Evolutionary conservation across 352 stramenopile genomes (phyloP), one percentile per base, ranked within the genome.

Genomic region (Phytophthora sojae): DNA sequence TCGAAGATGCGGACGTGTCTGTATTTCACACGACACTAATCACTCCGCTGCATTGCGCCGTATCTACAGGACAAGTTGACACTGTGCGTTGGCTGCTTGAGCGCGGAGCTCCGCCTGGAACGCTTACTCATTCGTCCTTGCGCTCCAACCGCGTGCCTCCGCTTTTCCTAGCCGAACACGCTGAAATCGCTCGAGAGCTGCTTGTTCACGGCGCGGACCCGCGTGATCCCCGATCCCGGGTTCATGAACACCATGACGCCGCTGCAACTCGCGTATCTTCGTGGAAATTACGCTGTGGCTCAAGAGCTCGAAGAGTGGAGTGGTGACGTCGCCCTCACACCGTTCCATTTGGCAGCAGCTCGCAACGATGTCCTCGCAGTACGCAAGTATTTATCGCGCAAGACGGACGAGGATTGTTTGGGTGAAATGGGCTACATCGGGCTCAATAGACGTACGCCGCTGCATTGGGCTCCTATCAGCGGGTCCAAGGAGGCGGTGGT

Each of bases 231-330:
- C 0, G 84, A 93, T 21, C 82, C 86, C 30, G 86, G 84, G n/a
- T 81, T 80, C 69, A 89, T 90, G 80, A 92, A 92, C 72, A 94
- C 86, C 23, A 67, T 94, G 15, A 92, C 86, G 1, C 84, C 76
- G n/a, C 62, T 94, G 9, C 84, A 94, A 57, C 61, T 92, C 7
- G 84, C 86, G n/a, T 94, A 92, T 60, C 50, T 94, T 30, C 76
- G 85, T 29, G 83, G 81, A 12, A 92, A 92, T 56, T 90, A 76
- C 44, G 82, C 85, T 0, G 81, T 94, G 0, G 85, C 81, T 0
- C 77, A 83, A 12, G 86, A 88, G 56, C 70, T 94, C 2, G 85
- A 94, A 56, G 82, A 92, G 9, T 90, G 82, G 82, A 85, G 86
- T 15, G 65, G 79, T n/a, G 86, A 94, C 45, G 82, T 94, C 4